Evolutionary conservation across 495 filamentous ascomycete species (phyloP).

Genomic region (Polyplosphaeria fusca): DNA sequence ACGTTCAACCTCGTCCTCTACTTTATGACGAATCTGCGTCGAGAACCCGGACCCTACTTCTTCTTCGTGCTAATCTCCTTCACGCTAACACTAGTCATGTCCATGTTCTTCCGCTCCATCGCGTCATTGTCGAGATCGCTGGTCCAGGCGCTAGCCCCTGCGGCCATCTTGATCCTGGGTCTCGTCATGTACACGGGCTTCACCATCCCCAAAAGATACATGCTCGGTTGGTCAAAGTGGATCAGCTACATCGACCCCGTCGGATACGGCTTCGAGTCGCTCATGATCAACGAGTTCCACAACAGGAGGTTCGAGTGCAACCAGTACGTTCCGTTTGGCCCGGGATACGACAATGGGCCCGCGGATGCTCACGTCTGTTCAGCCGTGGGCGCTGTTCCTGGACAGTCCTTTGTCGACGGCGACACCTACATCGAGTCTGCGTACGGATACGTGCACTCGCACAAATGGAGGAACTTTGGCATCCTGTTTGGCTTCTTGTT

Average conservation of each 20-base stretch:
- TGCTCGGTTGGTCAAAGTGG: conserved; percentile 85
- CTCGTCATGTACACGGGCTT: conserved; percentile 90
- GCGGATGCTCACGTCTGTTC: conserved; percentile 55
- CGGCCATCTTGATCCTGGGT: conserved; percentile 75
- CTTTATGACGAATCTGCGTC: conserved; percentile 79
- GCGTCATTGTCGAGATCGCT: conserved; percentile 75
- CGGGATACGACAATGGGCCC: conserved; percentile 49
- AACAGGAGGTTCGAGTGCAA: conserved; percentile 62
- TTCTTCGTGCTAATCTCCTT: conserved; percentile 48
- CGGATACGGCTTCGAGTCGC: conserved; percentile 77
- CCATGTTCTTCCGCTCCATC: conserved; percentile 69
- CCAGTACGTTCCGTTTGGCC: conserved; percentile 56
- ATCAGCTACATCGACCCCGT: conserved; percentile 84
- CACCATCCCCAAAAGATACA: conserved; percentile 70
- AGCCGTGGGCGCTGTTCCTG: conserved; percentile 59
- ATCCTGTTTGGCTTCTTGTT: conserved; percentile 74
- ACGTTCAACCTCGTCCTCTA: conserved; percentile 74
- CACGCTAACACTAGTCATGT: conserved; percentile 45
- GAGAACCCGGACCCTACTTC: conserved; percentile 65
- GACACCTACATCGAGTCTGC: conserved; percentile 63
- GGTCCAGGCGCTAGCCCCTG: conserved; percentile 78
- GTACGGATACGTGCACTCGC: conserved; percentile 57
- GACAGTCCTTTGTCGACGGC: conserved; percentile 56
- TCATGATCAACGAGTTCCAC: conserved; percentile 90
- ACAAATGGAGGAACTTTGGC: conserved; percentile 81